Evolutionary conservation across 2,329 filamentous ascomycete species (phyloP).

Genomic region (Eurotiales sp.): DNA sequence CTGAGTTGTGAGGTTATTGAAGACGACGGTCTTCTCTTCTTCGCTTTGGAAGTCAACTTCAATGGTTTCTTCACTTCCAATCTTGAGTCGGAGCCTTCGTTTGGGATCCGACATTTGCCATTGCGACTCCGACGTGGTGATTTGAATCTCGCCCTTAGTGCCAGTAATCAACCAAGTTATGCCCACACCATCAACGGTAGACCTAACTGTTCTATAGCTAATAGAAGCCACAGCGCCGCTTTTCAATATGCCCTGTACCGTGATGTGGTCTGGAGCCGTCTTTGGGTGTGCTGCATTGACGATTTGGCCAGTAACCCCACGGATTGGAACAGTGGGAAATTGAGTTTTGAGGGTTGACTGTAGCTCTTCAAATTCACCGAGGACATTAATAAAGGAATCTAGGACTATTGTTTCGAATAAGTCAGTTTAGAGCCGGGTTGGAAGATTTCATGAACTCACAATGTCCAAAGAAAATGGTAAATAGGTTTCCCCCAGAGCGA

Average conservation of each 20-base stretch:
- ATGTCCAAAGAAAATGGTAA: constrained; percentile 10
- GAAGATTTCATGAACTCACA: background rate
- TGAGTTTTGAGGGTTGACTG: constrained; percentile 7
- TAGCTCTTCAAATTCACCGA: constrained; percentile 5
- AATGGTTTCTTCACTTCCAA: constrained; percentile 1
- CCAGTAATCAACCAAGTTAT: constrained; percentile 9
- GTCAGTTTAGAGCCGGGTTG: background rate
- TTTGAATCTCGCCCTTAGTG: constrained; percentile 9
- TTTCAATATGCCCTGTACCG: constrained; percentile 4
- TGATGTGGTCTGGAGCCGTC: constrained; percentile 7
- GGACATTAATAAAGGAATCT: constrained; percentile 7
- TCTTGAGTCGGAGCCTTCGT: constrained; percentile 1
- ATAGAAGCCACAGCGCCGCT: constrained; percentile 11
- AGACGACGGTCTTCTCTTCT: background rate
- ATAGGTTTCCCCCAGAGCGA: constrained; percentile 2
- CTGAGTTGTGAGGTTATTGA: background rate
- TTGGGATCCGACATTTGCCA: constrained; percentile 6
- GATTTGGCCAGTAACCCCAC: background rate
- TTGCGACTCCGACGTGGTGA: background rate
- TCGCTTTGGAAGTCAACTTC: background rate
- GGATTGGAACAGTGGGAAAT: background rate
- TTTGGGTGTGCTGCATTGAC: background rate
- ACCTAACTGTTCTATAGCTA: background rate
- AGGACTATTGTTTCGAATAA: constrained; percentile 1
- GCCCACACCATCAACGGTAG: constrained; percentile 3